Conservation (phyloP, 225 moss, liverwort and hornwort genomes). For the Physcomitrium patens region DNA sequence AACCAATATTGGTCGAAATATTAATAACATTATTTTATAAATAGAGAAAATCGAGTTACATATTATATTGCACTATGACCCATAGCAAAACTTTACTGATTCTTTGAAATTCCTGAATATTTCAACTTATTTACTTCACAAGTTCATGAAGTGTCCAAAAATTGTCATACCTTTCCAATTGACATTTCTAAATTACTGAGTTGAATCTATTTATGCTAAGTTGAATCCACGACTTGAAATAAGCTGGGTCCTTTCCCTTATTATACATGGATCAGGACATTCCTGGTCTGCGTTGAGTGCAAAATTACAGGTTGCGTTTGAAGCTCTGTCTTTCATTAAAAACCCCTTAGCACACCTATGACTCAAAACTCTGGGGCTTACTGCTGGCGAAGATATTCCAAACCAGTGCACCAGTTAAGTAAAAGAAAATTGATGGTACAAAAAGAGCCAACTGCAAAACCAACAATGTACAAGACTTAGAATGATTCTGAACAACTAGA, state of each 20-base stretch:
- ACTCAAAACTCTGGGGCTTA: conserved; percentile 65
- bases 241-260: not conserved
- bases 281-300: not conserved
- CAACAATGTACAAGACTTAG: conserved; percentile 15
- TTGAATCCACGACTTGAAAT: too few relatives aligned
- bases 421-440: conserved; percentile 93
- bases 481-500: not conserved
- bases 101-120: too few relatives aligned
- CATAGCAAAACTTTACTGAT: too few relatives aligned
- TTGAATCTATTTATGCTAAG: too few relatives aligned
- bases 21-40: too few relatives aligned
- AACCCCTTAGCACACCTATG: conserved; percentile 23
- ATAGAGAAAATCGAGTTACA: too few relatives aligned
- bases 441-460: conserved; percentile 88
- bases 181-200: too few relatives aligned
- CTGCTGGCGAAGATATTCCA: conserved; percentile 93
- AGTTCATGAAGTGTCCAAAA: too few relatives aligned
- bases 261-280: not conserved
- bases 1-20: too few relatives aligned
- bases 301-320: not conserved
- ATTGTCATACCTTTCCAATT: too few relatives aligned
- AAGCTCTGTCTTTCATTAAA: not conserved
- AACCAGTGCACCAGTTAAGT: conserved; percentile 76
- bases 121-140: too few relatives aligned
- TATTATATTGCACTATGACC: too few relatives aligned